Evolutionary conservation across 1,284 basidiomycete genomes (phyloP), one percentile per base, ranked within the genome.

Genomic region (Rhizoctonia solani): DNA sequence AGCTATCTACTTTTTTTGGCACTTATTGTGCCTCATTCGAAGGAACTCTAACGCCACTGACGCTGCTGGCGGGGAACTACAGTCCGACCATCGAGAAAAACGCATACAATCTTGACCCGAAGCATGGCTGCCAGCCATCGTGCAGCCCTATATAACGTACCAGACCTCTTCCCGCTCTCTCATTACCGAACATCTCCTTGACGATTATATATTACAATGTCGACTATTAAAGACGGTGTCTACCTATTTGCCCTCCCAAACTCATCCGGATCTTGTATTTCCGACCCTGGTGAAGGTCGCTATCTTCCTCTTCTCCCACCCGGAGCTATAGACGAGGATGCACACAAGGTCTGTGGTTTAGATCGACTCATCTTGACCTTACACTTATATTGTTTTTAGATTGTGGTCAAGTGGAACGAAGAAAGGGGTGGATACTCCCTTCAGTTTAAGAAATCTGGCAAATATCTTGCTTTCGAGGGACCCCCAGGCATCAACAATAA

Each of bases 331-430:
- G 58, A 23, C 16, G 3, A 0, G 4, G 54, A 56, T 42, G 44
- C 44, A 3, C 30, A 61, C 46, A 50, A 50, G 34, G 58, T 61
- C 1, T 39, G 37, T n/a, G n/a, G n/a, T n/a, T n/a, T n/a, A n/a
- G n/a, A 37, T 16, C 42, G 23, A 46, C 23, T 27, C 14, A 16
- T 23, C 27, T 8, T 16, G 8, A 27, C 3, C 39, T 1, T 39
- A 13, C 5, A 25, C 13, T 2, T 34, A 37, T 39, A 55, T 41
- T 9, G 8, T 9, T 41, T 19, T 8, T 25, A 56, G 54, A 44
- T 56, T 27, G 27, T 27, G 9, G 39, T 44, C 4, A 29, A 9
- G 16, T 56, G n/a, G 21, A 42, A 25, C 2, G 1, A 5, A 8
- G 37, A 27, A 4, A 19, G 23, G 14, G 54, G 54, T 8, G 44